Conservation (phyloP, 2,329 filamentous ascomycete species). For the Fusarium citri region DNA sequence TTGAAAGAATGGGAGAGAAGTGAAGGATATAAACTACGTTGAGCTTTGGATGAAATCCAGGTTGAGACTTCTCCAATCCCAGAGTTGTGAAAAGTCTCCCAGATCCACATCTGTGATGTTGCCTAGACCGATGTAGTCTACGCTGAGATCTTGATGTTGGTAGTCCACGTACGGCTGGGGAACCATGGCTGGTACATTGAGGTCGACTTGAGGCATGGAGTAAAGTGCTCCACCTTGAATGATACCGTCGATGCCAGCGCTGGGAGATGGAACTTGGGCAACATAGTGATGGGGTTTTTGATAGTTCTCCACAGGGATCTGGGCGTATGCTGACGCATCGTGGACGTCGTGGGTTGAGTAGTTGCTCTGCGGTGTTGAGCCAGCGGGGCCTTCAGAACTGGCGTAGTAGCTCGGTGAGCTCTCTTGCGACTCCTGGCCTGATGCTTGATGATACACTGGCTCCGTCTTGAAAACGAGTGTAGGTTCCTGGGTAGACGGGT, state of each 20-base stretch:
- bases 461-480: slow-evolving; percentile 10
- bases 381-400: slow-evolving; percentile 20
- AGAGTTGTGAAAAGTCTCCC: slow-evolving; percentile 39
- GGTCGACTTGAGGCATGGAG: slow-evolving; percentile 15
- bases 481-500: background rate
- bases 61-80: slow-evolving; percentile 43
- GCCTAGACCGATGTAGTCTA: slow-evolving; percentile 24
- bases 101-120: slow-evolving; percentile 39
- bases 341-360: slow-evolving; percentile 12
- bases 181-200: slow-evolving; percentile 12
- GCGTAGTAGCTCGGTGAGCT: slow-evolving; percentile 33
- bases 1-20: background rate
- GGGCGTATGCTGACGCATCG: slow-evolving; percentile 11
- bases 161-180: slow-evolving; percentile 25
- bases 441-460: slow-evolving; percentile 3
- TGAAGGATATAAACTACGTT: slow-evolving; percentile 2
- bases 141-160: slow-evolving; percentile 16
- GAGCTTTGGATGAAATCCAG: slow-evolving; percentile 42
- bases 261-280: slow-evolving; percentile 26
- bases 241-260: slow-evolving; percentile 32
- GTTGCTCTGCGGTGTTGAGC: slow-evolving; percentile 35
- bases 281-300: slow-evolving; percentile 1
- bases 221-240: slow-evolving; percentile 18
- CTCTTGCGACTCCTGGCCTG: slow-evolving; percentile 13
- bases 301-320: background rate